Conservation (phyloP, 2,329 filamentous ascomycete genomes). For the Pseudohalonectria lignicola region DNA sequence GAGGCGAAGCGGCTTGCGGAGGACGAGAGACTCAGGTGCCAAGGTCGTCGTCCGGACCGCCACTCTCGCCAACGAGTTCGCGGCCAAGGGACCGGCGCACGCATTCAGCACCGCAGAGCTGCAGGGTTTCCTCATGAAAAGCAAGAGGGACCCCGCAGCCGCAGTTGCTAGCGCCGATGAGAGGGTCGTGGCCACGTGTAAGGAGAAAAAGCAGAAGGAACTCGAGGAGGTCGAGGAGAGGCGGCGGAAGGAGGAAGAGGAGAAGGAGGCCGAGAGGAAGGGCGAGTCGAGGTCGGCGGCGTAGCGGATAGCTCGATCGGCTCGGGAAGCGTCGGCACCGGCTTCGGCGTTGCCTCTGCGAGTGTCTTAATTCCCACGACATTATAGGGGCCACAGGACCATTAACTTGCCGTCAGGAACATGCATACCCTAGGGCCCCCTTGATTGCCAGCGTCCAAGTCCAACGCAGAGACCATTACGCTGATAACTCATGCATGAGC, state of each 20-base stretch:
- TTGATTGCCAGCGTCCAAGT: no score
- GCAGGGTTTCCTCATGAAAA: slow-evolving; percentile 44
- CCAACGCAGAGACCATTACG: no score
- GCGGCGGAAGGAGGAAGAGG: slow-evolving; percentile 23
- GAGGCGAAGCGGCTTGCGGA: slow-evolving; percentile 16
- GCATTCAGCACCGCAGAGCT: slow-evolving; percentile 52
- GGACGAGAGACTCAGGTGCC: slow-evolving; percentile 18
- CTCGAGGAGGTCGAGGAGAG: slow-evolving; percentile 28
- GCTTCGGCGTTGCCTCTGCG: no score
- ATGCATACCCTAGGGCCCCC: no score
- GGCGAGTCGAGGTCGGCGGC: slow-evolving; percentile 18
- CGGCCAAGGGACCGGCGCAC: slow-evolving; percentile 35
- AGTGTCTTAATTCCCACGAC: no score
- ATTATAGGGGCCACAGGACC: no score
- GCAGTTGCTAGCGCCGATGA: slow-evolving; percentile 33
- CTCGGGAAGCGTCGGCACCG: no score
- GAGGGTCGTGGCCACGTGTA: slow-evolving; percentile 38
- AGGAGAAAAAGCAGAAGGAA: slow-evolving; percentile 35
- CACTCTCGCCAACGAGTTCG: slow-evolving; percentile 34
- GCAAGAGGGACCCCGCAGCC: slow-evolving; percentile 39
- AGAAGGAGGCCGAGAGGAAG: slow-evolving; percentile 20
- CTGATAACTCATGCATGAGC: no score
- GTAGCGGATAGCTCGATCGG: no score
- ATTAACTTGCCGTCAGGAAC: no score
- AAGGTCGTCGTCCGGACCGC: slow-evolving; percentile 27